These are phyloP conservation scores for Calonectria fujianensis DNA, from an alignment of 2,329 filamentous ascomycete genomes.

Conservation along the genomic window DNA sequence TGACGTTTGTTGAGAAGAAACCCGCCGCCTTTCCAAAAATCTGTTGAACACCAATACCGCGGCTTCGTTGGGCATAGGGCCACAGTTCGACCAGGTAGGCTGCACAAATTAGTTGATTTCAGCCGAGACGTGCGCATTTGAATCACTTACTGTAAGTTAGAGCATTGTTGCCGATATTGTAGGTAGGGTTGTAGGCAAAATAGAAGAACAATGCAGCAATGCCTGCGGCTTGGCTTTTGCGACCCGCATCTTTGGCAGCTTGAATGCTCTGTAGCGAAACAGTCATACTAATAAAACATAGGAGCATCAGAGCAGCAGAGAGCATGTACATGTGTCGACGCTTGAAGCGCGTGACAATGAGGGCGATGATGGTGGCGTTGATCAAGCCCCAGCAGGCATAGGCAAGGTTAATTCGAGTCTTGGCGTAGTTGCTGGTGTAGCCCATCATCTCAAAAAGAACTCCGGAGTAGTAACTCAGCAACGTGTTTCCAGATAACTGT, in stretches of 20 bases:
- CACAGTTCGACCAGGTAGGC: conserved; percentile 75
- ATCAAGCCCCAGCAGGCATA: conserved; percentile 67
- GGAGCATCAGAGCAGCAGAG: conserved; percentile 67
- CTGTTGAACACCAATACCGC: conserved; percentile 75
- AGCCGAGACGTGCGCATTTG: accelerated
- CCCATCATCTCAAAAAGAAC: conserved; percentile 67
- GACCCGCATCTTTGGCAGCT: conserved; percentile 56
- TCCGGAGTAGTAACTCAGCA: conserved; percentile 59
- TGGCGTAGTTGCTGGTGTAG: conserved; percentile 62
- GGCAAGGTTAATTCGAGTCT: conserved; percentile 68
- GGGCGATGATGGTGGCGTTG: conserved; percentile 63
- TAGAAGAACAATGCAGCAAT: conserved; percentile 72
- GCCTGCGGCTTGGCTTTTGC: conserved; percentile 58
- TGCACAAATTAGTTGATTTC: conserved; percentile 30
- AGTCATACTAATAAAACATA: conserved; percentile 74
- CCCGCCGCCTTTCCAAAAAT: conserved; percentile 68
- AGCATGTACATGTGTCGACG: conserved; percentile 71
- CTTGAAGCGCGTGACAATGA: conserved; percentile 67
- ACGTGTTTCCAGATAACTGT: conserved; percentile 54
- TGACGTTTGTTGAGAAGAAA: conserved; percentile 67
- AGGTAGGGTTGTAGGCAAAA: conserved; percentile 57
- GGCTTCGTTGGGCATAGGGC: conserved; percentile 74
- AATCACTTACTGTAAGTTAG: conserved; percentile 45
- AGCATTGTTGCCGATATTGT: conserved; percentile 61
- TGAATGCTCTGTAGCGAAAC: conserved; percentile 65